Evolutionary conservation across 495 filamentous ascomycete genomes (phyloP).

Genomic region (Penicillium cosmopolitanum): DNA sequence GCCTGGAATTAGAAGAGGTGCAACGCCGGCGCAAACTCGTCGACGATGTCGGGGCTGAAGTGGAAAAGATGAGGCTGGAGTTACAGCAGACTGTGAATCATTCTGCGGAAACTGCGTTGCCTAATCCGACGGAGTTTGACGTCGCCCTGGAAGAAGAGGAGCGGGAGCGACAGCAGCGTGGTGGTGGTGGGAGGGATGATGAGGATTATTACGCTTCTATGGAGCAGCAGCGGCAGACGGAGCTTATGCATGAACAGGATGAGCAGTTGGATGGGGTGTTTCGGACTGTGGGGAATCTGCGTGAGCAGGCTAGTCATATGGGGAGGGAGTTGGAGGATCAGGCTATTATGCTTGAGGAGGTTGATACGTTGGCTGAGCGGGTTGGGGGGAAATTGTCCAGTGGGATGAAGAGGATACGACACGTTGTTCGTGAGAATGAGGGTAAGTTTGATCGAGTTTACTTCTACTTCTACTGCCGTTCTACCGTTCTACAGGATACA

Average conservation of each 20-base stretch:
- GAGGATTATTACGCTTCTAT: conserved; percentile 81
- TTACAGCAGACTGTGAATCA: conserved; percentile 58
- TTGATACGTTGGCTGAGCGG: conserved; percentile 80
- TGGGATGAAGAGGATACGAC: conserved; percentile 81
- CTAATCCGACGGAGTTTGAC: conserved; percentile 74
- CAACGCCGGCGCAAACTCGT: conserved; percentile 79
- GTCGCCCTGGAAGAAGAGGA: conserved; percentile 39
- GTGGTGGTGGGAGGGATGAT: conserved; percentile 40
- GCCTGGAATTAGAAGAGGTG: conserved; percentile 83
- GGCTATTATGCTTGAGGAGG: conserved; percentile 74
- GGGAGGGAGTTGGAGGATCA: conserved; percentile 95
- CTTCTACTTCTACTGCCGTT: neutral
- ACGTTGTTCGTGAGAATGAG: conserved; percentile 90
- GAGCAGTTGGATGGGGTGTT: conserved; percentile 90
- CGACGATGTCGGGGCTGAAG: conserved; percentile 83
- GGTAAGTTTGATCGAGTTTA: conserved; percentile 52
- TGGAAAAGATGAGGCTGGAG: conserved; percentile 88
- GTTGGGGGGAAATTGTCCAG: conserved; percentile 84
- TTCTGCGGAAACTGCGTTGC: conserved; percentile 49
- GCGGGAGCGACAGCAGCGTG: conserved; percentile 11
- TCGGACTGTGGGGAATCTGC: conserved; percentile 85
- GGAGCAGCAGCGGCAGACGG: conserved; percentile 87
- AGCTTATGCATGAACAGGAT: conserved; percentile 96
- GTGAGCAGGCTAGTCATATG: conserved; percentile 92
- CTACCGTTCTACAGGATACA: neutral